Evolutionary conservation across 1,139 yeast species (phyloP).

Genomic region (Debaryomyces sp.): DNA sequence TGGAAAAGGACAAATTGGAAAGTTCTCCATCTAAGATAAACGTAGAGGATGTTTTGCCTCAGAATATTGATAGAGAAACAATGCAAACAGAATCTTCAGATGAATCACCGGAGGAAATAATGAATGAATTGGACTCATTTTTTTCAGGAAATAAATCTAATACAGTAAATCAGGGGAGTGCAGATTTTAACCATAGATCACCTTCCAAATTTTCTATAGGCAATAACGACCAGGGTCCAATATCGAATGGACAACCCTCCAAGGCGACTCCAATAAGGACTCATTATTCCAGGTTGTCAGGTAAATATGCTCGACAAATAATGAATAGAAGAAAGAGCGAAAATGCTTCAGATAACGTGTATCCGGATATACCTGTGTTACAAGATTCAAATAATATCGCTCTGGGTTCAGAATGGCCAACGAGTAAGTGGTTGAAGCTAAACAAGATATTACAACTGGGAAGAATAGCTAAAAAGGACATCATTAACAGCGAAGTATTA

Average conservation of each 20-base stretch:
- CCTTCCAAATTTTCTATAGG: neutral
- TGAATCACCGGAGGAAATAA: constrained; percentile 19
- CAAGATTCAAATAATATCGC: neutral
- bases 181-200: constrained; percentile 1
- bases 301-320: constrained; percentile 18
- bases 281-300: constrained; percentile 20
- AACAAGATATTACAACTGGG: constrained; percentile 23
- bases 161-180: constrained; percentile 1
- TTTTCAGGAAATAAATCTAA: constrained; percentile 2
- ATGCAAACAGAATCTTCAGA: constrained; percentile 9
- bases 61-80: constrained; percentile 13
- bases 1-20: constrained; percentile 13
- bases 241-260: neutral
- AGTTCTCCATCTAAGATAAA: constrained; percentile 2
- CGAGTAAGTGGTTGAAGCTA: constrained; percentile 27
- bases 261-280: constrained; percentile 18
- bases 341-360: neutral
- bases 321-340: constrained; percentile 13
- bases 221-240: neutral
- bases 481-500: constrained; percentile 26
- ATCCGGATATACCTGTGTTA: neutral
- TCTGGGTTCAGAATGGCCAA: constrained; percentile 22
- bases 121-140: constrained; percentile 27
- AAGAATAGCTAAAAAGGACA: constrained; percentile 20
- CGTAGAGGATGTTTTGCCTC: constrained; percentile 8